Percentiles rank a stretch among this genome's conserved stretches.
Conservation (phyloP, 2,329 filamentous ascomycete species). For the Botryotinia convoluta region DNA sequence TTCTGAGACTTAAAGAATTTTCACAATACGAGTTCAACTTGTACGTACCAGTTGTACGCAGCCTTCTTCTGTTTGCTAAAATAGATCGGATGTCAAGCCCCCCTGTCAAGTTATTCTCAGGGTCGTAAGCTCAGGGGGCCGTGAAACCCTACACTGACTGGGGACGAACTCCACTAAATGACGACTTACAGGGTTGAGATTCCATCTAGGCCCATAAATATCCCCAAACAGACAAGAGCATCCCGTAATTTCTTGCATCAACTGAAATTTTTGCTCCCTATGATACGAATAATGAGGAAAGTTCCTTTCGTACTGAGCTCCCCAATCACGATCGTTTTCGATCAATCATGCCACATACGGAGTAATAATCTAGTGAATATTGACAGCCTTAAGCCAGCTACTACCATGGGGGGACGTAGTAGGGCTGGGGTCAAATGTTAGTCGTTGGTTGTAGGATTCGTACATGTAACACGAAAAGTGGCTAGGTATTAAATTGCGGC, state of each 20-base stretch:
- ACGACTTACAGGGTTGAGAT: constrained; percentile 7
- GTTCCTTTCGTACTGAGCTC: neutral
- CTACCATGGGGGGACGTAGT: neutral
- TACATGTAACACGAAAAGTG: constrained; percentile 15
- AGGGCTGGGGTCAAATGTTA: constrained; percentile 1
- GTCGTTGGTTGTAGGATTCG: constrained; percentile 11
- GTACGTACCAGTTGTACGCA: neutral
- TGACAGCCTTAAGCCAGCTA: neutral
- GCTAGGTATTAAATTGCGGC: constrained; percentile 16
- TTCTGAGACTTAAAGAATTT: neutral
- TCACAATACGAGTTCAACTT: neutral
- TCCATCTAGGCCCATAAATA: neutral
- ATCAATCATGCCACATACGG: neutral
- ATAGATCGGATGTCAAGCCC: neutral
- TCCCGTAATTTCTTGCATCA: constrained; percentile 2
- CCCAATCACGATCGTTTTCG: neutral
- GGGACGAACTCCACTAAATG: neutral
- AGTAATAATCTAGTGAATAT: neutral
- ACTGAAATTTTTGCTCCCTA: neutral
- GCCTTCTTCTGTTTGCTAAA: neutral
- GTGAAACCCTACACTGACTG: neutral
- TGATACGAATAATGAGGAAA: neutral
- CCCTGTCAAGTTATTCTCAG: neutral
- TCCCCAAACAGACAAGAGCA: neutral
- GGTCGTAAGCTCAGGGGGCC: constrained; percentile 1